Base-by-base conservation (phyloP, 371 early-diverging fungal species). In the Apophysomyces sp. region DNA sequence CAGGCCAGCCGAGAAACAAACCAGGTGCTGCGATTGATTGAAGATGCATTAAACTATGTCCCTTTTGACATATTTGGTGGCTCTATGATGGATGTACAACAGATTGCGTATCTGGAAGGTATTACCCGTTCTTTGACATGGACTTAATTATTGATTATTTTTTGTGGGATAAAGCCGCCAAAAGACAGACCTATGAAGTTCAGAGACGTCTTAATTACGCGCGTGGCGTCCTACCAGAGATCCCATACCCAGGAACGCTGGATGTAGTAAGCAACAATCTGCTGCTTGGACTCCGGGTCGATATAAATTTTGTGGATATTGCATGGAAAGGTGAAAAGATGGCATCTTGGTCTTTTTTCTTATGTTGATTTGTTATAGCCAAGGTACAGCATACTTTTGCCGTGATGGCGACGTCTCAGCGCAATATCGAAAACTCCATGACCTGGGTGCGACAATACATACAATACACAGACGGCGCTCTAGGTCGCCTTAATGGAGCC, bases 21-120 rank as follows among this genome's bases (percentile, higher is more conserved):
- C 18, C 72, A 68, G 39, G 64, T 61, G 2, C 44, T 67, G 13
- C 57, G 70, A 7, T 29, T 75, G n/a, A 16, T 75, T 13, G 69
- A 69, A 29, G 68, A 60, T 27, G 61, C 67, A 0, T 34, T 71
- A 11, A 66, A 68, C 30, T 78, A 73, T 44, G 66, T 68, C 5
- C 71, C 75, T 3, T 78, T 78, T 57, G 78, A 78, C 28, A 58
- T 78, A 21, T 78, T 78, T 69, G 73, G 69, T 52, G 73, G 68
- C 0, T 64, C 67, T 2, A 52, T 73, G 30, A 63, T 78, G 57
- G 78, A 78, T 55, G 62, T 55, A n/a, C 66, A 74, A 34, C 77
- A 77, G 51, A 49, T 72, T 4, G 57, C 65, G 15, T 69, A 70
- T 30, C 21, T 77, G 8, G 74, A 76, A 66, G 61, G 76, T 76